phyloP scores from a whole-genome alignment of 805 yeast genomes.

The Candida ponderosae region DNA sequence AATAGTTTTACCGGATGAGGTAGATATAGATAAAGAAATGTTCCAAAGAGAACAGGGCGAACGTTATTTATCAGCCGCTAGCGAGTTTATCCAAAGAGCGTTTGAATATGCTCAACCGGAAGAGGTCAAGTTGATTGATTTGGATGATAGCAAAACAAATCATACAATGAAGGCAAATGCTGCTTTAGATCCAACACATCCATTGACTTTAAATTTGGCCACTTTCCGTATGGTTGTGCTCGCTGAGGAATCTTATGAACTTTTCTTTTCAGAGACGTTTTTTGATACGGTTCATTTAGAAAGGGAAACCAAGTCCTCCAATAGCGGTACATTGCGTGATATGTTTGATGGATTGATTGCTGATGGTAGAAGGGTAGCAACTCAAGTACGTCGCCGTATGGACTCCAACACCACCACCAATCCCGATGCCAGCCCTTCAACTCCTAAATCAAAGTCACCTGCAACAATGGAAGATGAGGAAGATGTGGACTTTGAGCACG shows the following conservation, averaged over 20 bases:
- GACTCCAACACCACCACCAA: constrained; percentile 49
- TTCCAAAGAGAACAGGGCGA: constrained; percentile 62
- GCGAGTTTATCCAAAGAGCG: constrained; percentile 77
- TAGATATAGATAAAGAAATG: constrained; percentile 53
- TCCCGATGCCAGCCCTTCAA: constrained; percentile 7
- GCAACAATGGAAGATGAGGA: constrained; percentile 26
- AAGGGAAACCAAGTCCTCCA: constrained; percentile 36
- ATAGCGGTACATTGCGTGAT: constrained; percentile 60
- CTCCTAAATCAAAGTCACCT: constrained; percentile 5
- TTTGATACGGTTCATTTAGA: constrained; percentile 62
- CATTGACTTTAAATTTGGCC: constrained; percentile 68
- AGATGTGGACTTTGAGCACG: constrained; percentile 35
- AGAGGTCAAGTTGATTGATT: constrained; percentile 34
- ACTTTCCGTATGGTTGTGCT: constrained; percentile 91
- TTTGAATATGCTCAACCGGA: constrained; percentile 85
- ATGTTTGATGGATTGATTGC: constrained; percentile 88
- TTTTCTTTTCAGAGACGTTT: constrained; percentile 66
- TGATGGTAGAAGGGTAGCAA: constrained; percentile 89
- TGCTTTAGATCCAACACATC: constrained; percentile 75
- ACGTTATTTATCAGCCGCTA: constrained; percentile 79
- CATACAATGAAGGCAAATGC: constrained; percentile 49
- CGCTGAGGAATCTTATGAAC: constrained; percentile 90
- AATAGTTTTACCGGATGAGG: constrained; percentile 47
- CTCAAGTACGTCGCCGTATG: constrained; percentile 80
- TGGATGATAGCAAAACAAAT: constrained; percentile 24